Base-by-base conservation (phyloP, 2,329 filamentous ascomycete species). In the Penicillium oxalicum region DNA sequence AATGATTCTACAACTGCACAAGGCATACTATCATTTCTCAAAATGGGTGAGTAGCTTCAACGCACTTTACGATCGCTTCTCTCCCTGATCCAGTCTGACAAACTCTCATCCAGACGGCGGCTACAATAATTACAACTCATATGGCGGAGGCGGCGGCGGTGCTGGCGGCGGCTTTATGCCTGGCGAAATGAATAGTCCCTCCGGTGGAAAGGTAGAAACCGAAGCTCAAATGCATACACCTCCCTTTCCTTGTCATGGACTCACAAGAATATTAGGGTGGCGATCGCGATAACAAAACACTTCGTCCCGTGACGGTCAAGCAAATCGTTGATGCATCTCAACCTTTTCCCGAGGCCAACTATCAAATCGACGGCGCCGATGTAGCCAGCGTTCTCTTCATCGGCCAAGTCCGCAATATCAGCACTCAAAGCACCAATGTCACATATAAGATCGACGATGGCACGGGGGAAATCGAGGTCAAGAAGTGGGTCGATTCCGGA, bases 401-500 rank as follows among this genome's bases (percentile, higher is more conserved):
- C 52, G 93, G 88, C 45, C 91, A 96, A 76, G 84, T 98, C 61
- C 88, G 90, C 67, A 84, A 84, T 71, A 83, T 96, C 70, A 87
- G 82, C 65, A 79, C 81, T n/a, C 89, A 95, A 73, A 81, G 86
- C 36, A 96, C 91, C 58, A 94, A 95, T 73, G 83, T 90, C 58
- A 95, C 88, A 40, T 95, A 94, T 78, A 87, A 85, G 63, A 76
- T 98, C 61, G 93, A 98, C 72, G 93, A 98, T 70, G 93, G 93
- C 67, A 98, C 94, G 1, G 91, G 89, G 51, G 78, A 84, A 53
- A 85, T 96, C 61, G 94, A 98, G 70, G 91, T 57, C 80, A 82
- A 62, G 64, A 70, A 52, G 57, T 70, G 62, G 70, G 67, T 70
- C 64, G 70, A 70, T 49, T 75, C 78, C 33, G 66, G 70, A 35